These are phyloP conservation scores for Penicillium antarcticum DNA, from an alignment of 495 filamentous ascomycete species.

Conservation along the genomic window DNA sequence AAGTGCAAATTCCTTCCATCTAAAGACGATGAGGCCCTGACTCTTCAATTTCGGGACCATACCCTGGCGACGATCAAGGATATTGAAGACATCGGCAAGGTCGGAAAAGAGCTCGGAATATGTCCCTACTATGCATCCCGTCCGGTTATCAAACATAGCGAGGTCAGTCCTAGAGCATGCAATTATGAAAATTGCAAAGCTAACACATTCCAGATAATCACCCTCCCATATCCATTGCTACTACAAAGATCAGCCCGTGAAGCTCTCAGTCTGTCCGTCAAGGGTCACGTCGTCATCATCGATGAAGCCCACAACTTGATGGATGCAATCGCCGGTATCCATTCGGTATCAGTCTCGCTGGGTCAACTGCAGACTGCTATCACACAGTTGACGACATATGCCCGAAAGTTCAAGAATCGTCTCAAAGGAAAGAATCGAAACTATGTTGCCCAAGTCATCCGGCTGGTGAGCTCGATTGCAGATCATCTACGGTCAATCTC, in stretches of 20 bases:
- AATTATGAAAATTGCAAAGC: background rate
- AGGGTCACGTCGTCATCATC: slow-evolving; percentile 85
- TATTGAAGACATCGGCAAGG: slow-evolving; percentile 81
- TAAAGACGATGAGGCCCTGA: slow-evolving; percentile 65
- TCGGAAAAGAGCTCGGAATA: slow-evolving; percentile 76
- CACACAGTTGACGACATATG: slow-evolving; percentile 73
- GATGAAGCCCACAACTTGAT: slow-evolving; percentile 98
- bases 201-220: slow-evolving; percentile 65
- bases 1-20: slow-evolving; percentile 79
- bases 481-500: slow-evolving; percentile 51
- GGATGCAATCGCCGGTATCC: slow-evolving; percentile 84
- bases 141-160: slow-evolving; percentile 74
- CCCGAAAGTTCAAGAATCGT: slow-evolving; percentile 81
- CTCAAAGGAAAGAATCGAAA: slow-evolving; percentile 89
- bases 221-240: slow-evolving; percentile 87
- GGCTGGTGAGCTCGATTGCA: slow-evolving; percentile 73
- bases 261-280: slow-evolving; percentile 79
- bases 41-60: slow-evolving; percentile 84
- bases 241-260: slow-evolving; percentile 88
- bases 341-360: slow-evolving; percentile 75
- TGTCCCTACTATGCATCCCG: slow-evolving; percentile 97
- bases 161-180: slow-evolving; percentile 40
- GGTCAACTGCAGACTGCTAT: slow-evolving; percentile 68
- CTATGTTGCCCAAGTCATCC: slow-evolving; percentile 83
- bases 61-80: slow-evolving; percentile 81